Evolutionary conservation across 306 rosid species (phyloP).

Genomic region (Trichosanthes cucumerina): DNA sequence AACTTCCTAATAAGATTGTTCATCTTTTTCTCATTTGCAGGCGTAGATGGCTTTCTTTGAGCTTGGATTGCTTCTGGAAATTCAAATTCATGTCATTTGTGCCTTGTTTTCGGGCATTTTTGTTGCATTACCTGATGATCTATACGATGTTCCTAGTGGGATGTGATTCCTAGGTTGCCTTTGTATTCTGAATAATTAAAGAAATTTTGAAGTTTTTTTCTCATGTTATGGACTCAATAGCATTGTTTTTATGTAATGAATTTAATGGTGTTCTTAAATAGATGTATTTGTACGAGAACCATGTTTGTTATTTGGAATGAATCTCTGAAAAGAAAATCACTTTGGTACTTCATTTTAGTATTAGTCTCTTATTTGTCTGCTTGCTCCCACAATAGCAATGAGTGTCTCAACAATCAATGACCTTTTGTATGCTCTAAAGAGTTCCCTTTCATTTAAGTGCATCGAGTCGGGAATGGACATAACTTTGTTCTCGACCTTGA

Average conservation of each 20-base stretch:
- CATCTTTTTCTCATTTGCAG: neutral
- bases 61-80: slow-evolving; percentile 3
- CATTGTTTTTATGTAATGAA: slow-evolving; percentile 10
- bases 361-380: neutral
- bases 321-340: neutral
- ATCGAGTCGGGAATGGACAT: neutral
- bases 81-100: neutral
- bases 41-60: slow-evolving; percentile 7
- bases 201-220: neutral
- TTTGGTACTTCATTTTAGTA: neutral
- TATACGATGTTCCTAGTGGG: neutral
- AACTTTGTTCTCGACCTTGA: neutral
- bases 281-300: neutral
- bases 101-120: slow-evolving; percentile 3
- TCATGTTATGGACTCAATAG: slow-evolving; percentile 11
- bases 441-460: neutral
- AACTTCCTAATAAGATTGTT: neutral
- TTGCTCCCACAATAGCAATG: neutral
- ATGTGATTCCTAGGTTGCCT: neutral
- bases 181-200: slow-evolving; percentile 7
- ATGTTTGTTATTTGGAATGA: neutral
- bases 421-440: too few relatives aligned
- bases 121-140: slow-evolving; percentile 4
- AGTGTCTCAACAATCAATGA: neutral
- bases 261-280: slow-evolving; percentile 3